These are phyloP conservation scores for Aurantiochytrium sp. DNA, from an alignment of 108 stramenopile species.

Conservation along the genomic window DNA sequence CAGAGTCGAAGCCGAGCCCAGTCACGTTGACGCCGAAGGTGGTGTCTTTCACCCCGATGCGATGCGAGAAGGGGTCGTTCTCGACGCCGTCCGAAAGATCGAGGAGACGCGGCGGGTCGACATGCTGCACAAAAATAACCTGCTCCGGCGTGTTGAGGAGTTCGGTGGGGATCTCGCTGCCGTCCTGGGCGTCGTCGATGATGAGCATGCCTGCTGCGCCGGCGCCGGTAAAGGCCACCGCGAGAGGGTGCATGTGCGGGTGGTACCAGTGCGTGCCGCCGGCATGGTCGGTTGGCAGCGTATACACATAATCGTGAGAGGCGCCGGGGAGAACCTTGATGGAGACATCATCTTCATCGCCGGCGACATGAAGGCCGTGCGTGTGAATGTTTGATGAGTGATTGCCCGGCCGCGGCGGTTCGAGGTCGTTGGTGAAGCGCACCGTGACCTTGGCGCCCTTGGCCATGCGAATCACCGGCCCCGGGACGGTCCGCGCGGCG, in stretches of 20 bases:
- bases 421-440: not conserved
- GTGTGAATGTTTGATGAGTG: not conserved
- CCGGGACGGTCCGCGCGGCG: not conserved
- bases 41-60: not conserved
- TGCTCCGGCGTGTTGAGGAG: not conserved
- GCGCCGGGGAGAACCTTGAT: not conserved
- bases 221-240: not conserved
- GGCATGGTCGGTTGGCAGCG: not conserved
- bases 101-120: not conserved
- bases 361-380: not conserved
- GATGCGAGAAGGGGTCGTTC: not conserved
- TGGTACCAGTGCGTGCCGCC: conserved; percentile 30
- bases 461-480: not conserved
- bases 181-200: not conserved
- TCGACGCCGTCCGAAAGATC: not conserved
- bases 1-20: not conserved
- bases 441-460: conserved; percentile 9
- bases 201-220: conserved; percentile 23
- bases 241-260: conserved; percentile 10
- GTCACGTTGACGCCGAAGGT: not conserved
- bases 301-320: not conserved
- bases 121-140: not conserved
- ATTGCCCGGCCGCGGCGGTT: not conserved
- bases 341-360: conserved; percentile 7
- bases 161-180: not conserved